Conservation (phyloP, 805 yeast species). For the Ogataea siamensis region DNA sequence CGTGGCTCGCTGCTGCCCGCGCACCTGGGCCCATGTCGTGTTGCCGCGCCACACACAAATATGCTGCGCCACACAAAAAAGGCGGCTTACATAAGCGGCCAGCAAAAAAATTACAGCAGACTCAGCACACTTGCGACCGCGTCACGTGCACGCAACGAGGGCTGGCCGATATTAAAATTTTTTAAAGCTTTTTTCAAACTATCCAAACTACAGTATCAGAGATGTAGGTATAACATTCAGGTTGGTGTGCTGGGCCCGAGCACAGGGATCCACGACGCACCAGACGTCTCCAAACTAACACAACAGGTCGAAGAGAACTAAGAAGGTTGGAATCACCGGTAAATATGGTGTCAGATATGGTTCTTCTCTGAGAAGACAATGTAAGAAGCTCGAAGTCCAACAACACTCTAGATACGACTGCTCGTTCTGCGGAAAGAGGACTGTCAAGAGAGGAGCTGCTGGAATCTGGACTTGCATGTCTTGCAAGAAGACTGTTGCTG, state of each 20-base stretch:
- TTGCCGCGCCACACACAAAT: too few species aligned
- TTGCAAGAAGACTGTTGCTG: conserved; percentile 96
- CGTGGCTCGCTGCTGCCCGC: too few species aligned
- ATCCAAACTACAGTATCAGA: conserved; percentile 13
- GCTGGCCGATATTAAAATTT: conserved; percentile 10
- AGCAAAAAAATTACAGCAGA: not conserved
- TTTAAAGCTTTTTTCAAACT: conserved; percentile 13
- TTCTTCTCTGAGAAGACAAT: conserved; percentile 99
- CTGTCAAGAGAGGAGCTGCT: conserved; percentile 95
- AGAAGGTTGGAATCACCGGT: conserved; percentile 99
- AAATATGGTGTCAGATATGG: conserved; percentile 99
- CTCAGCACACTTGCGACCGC: not conserved
- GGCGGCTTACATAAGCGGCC: too few species aligned
- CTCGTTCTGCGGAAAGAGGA: conserved; percentile 99
- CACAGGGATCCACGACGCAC: not conserved
- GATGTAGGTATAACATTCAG: conserved; percentile 13
- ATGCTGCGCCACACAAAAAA: too few species aligned
- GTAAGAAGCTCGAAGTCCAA: conserved; percentile 98
- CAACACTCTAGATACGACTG: conserved; percentile 99
- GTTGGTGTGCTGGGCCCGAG: not conserved
- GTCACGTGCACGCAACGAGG: conserved; percentile 9
- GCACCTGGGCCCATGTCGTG: too few species aligned
- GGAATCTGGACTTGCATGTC: conserved; percentile 99
- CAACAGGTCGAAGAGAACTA: conserved; percentile 97
- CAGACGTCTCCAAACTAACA: conserved; percentile 15